Percentiles rank a stretch among this genome's conserved stretches.
phyloP scores from a whole-genome alignment of 352 stramenopile species.

The Elongisporangium prolatum region DNA sequence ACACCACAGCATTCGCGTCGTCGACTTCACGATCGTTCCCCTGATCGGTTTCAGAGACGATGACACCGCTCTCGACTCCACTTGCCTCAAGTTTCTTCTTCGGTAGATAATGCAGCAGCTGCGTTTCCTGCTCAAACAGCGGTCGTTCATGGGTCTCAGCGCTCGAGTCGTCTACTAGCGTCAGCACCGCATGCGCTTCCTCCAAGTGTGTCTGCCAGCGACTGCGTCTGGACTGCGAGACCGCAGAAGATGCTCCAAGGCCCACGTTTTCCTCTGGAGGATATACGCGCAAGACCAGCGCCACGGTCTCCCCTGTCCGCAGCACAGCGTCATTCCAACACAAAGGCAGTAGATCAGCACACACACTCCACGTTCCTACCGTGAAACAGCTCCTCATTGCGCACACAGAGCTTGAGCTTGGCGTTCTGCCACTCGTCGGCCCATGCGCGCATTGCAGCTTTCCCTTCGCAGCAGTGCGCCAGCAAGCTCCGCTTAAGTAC shows the following conservation, averaged over 20 bases:
- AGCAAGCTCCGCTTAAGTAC: not conserved
- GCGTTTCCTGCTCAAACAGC: conserved; percentile 61
- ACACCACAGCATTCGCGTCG: conserved; percentile 13
- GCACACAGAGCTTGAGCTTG: conserved; percentile 45
- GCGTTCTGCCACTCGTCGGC: conserved; percentile 64
- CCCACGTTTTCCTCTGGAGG: conserved; percentile 4
- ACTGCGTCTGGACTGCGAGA: not conserved
- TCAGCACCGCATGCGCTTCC: conserved; percentile 44
- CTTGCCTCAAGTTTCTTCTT: not conserved
- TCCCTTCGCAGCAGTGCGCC: not conserved
- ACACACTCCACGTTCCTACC: no score
- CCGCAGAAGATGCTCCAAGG: conserved; percentile 10
- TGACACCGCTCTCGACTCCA: not conserved
- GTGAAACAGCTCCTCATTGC: conserved; percentile 55
- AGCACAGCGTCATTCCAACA: not conserved
- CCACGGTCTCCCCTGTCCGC: conserved; percentile 34
- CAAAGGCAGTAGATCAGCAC: not conserved
- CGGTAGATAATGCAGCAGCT: conserved; percentile 26
- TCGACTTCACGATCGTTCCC: conserved; percentile 1
- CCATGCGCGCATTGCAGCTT: conserved; percentile 39
- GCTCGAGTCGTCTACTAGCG: conserved; percentile 25
- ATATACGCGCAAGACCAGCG: conserved; percentile 31
- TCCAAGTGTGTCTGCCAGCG: conserved; percentile 44
- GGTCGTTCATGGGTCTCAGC: conserved; percentile 16
- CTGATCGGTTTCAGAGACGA: not conserved